A percentile compares a stretch with the other conserved stretches of the same genome.
phyloP scores from a whole-genome alignment of 306 rosid species.

The Quercus agrifolia region DNA sequence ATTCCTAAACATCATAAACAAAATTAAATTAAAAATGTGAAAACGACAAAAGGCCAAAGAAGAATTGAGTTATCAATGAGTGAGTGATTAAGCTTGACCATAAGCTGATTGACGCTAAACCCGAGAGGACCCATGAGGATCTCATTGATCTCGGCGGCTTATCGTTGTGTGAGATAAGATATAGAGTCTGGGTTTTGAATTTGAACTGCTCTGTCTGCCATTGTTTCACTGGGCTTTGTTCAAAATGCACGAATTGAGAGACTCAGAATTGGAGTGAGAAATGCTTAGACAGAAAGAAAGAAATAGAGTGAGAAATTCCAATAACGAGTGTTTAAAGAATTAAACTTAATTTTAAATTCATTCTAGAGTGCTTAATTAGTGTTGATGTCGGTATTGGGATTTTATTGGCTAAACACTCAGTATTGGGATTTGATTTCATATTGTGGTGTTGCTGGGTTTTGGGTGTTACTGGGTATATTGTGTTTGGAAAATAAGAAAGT shows the following conservation, averaged over 20 bases:
- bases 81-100: conserved; percentile 42
- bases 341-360: no score
- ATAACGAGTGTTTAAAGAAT: no score
- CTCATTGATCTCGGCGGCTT: conserved; percentile 91
- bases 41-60: background rate
- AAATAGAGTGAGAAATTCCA: background rate
- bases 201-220: conserved; percentile 4
- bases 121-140: conserved; percentile 95
- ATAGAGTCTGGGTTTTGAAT: conserved; percentile 39
- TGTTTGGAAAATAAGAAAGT: no score
- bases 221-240: conserved; percentile 16
- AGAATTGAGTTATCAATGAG: background rate
- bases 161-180: conserved; percentile 66
- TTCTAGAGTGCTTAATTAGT: no score
- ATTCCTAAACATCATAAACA: conserved; percentile 46
- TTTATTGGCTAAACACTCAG: no score
- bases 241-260: conserved; percentile 41
- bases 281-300: conserved; percentile 30
- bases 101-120: conserved; percentile 83
- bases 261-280: conserved; percentile 27
- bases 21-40: background rate
- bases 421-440: no score
- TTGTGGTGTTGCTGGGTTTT: no score
- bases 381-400: no score
- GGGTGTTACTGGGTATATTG: no score